A percentile compares a stretch with the other conserved stretches of the same genome.
phyloP scores from a whole-genome alignment of 805 yeast genomes.

The Candida quercuum region DNA sequence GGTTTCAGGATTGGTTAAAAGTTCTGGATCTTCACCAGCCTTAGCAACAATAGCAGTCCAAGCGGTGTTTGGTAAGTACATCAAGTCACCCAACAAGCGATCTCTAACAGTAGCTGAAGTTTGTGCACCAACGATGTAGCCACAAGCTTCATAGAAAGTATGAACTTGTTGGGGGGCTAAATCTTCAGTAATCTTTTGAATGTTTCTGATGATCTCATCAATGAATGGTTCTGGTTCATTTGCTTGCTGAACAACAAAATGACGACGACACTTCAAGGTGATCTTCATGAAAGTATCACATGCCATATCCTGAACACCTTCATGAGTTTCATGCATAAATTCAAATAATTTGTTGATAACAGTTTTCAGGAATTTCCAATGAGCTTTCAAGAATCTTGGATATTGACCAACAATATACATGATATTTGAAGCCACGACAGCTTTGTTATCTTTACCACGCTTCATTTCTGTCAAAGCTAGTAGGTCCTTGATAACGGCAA shows the following conservation, averaged over 20 bases:
- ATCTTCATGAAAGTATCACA: slow-evolving; percentile 98
- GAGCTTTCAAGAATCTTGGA: slow-evolving; percentile 95
- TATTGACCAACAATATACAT: slow-evolving; percentile 99
- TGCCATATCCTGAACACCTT: slow-evolving; percentile 99
- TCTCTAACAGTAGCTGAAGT: slow-evolving; percentile 63
- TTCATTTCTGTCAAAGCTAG: slow-evolving; percentile 91
- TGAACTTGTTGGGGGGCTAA: slow-evolving; percentile 97
- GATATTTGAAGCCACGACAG: slow-evolving; percentile 98
- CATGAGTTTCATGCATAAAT: slow-evolving; percentile 99
- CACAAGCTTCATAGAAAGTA: slow-evolving; percentile 97
- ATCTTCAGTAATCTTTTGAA: slow-evolving; percentile 84
- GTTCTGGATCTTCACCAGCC: slow-evolving; percentile 76
- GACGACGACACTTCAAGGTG: slow-evolving; percentile 90
- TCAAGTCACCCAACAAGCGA: slow-evolving; percentile 66
- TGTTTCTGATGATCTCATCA: slow-evolving; percentile 78
- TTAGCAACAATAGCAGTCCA: slow-evolving; percentile 88
- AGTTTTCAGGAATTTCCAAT: slow-evolving; percentile 95
- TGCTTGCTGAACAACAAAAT: slow-evolving; percentile 83
- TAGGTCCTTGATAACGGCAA: slow-evolving; percentile 87
- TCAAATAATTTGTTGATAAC: slow-evolving; percentile 94
- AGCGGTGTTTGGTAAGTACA: slow-evolving; percentile 90
- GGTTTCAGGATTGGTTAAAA: slow-evolving; percentile 73
- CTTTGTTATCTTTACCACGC: slow-evolving; percentile 96
- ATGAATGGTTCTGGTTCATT: slow-evolving; percentile 88
- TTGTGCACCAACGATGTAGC: slow-evolving; percentile 87